phyloP scores from a whole-genome alignment of 2,329 filamentous ascomycete species.

The Ophiostoma australiae region DNA sequence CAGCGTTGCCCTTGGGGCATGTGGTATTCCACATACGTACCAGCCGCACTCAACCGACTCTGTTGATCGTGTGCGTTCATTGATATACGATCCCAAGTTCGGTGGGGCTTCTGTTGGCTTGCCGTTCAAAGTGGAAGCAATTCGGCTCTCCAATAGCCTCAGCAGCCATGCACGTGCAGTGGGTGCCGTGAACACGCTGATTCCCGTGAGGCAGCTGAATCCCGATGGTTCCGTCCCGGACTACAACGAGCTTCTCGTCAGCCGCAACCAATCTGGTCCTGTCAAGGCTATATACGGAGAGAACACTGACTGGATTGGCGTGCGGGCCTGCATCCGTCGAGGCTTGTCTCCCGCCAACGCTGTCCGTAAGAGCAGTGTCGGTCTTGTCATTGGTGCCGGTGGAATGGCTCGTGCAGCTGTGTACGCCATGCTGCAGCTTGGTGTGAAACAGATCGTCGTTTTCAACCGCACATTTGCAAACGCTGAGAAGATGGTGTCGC shows the following conservation, averaged over 20 bases:
- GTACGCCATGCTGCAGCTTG: constrained; percentile 67
- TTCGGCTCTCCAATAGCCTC: constrained; percentile 58
- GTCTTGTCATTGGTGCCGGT: constrained; percentile 56
- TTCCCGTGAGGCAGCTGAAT: constrained; percentile 54
- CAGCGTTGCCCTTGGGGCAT: constrained; percentile 59
- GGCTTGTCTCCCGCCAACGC: constrained; percentile 63
- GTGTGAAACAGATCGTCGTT: constrained; percentile 67
- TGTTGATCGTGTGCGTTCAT: constrained; percentile 54
- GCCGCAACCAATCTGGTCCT: constrained; percentile 56
- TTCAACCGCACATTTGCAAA: constrained; percentile 61
- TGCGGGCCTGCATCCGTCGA: constrained; percentile 54
- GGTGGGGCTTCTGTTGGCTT: constrained; percentile 63
- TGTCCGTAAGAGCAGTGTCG: constrained; percentile 49
- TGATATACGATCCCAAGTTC: constrained; percentile 55
- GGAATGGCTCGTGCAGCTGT: constrained; percentile 71
- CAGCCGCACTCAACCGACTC: constrained; percentile 55
- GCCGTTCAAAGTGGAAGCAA: constrained; percentile 65
- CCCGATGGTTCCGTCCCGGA: constrained; percentile 34
- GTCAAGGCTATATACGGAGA: constrained; percentile 60
- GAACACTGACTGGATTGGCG: constrained; percentile 39
- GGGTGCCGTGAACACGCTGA: constrained; percentile 65
- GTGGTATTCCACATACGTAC: constrained; percentile 64
- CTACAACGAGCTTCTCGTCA: constrained; percentile 41
- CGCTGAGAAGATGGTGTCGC: constrained; percentile 57
- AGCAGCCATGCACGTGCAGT: constrained; percentile 65